phyloP scores from a whole-genome alignment of 1,284 basidiomycete genomes.

The Mixia osmundae region DNA sequence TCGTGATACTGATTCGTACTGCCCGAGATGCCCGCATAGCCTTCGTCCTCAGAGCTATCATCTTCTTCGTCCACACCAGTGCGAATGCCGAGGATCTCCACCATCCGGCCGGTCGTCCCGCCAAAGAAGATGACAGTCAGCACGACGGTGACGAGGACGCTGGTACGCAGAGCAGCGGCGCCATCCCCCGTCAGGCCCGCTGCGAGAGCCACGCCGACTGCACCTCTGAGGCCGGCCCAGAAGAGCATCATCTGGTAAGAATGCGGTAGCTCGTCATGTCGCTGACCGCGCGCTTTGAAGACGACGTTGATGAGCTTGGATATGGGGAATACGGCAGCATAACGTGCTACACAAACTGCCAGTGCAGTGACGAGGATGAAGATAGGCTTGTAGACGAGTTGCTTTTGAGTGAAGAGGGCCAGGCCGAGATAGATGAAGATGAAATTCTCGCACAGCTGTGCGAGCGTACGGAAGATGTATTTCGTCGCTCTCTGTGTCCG shows the following conservation, averaged over 20 bases:
- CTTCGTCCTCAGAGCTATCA: conserved; percentile 60
- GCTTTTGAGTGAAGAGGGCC: conserved; percentile 71
- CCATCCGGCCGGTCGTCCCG: conserved; percentile 86
- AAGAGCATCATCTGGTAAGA: conserved; percentile 72
- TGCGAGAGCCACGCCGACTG: conserved; percentile 88
- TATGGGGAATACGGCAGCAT: conserved; percentile 90
- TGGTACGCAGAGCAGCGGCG: conserved; percentile 70
- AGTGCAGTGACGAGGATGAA: conserved; percentile 79
- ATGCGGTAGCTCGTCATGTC: conserved; percentile 68
- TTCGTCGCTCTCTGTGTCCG: conserved; percentile 87
- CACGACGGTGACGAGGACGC: conserved; percentile 86
- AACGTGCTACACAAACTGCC: conserved; percentile 80
- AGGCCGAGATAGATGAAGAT: conserved; percentile 99
- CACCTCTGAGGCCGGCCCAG: conserved; percentile 91
- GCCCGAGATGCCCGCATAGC: conserved; percentile 13
- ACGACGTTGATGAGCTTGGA: conserved; percentile 76
- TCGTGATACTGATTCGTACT: background rate
- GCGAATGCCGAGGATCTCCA: conserved; percentile 86
- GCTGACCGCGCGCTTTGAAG: conserved; percentile 62
- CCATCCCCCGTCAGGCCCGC: conserved; percentile 83
- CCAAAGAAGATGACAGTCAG: conserved; percentile 88
- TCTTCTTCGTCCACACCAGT: conserved; percentile 70
- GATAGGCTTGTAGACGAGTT: conserved; percentile 79
- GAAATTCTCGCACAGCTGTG: conserved; percentile 91
- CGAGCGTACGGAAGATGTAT: conserved; percentile 77